Evolutionary conservation across 1,284 basidiomycete genomes (phyloP), one percentile per base, ranked within the genome.

Genomic region (Puccinia triticina): DNA sequence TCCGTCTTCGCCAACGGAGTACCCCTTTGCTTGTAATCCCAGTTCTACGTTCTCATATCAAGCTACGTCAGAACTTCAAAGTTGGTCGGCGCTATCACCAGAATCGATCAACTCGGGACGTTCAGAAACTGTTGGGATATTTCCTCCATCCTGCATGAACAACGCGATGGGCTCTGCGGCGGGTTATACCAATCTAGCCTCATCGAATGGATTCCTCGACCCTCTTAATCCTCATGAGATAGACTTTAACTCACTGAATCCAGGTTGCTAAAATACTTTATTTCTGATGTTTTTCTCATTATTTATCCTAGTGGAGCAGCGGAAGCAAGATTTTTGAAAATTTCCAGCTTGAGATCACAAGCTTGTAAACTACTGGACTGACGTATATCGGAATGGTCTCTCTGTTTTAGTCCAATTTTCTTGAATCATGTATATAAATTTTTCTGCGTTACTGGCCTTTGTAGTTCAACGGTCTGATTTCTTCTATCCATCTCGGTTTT

Each of bases 61-160:
- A 76, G 57, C 73, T 34, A n/a, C 73, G 1, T 76, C 53, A 14
- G 73, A 61, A 26, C 57, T 76, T 61, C 53, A 57, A 53, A 21
- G 53, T 18, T 76, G 57, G 73, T 43, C 57, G 32, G 57, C 57
- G 4, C n/a, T 76, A 59, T 57, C 50, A n/a, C 48, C 69, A 26
- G 69, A 72, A 48, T 72, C 69, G 21, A 72, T 76, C 73, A 76
- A 76, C 73, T 61, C 53, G 18, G 57, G 26, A 43, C 73, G 53
- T 43, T 57, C 53, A 37, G 74, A 53, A 61, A 61, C 55, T 7
- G 40, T 76, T 3, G 34, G 55, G 16, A n/a, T 57, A 34, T 72
- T 72, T 32, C 69, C 69, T 21, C 29, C 37, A 50, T 26, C 69
- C 29, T 48, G 69, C 14, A 72, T 50, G 69, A 72, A 32, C 69